phyloP scores from a whole-genome alignment of 768 basidiomycete genomes.

The Mycena olivaceomarginata region DNA sequence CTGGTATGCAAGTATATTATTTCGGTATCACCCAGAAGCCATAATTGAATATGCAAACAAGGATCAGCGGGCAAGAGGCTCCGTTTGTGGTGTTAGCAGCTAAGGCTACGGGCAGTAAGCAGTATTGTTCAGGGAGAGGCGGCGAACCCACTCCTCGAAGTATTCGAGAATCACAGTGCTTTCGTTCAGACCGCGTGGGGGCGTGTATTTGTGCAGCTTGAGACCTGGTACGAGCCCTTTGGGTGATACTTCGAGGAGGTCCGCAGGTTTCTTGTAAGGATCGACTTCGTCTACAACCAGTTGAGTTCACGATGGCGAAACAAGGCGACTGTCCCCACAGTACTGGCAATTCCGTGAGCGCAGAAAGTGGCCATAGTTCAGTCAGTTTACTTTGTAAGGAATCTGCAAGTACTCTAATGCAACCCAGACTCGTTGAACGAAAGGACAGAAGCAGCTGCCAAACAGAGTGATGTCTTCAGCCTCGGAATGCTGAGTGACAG shows the following conservation, averaged over 20 bases:
- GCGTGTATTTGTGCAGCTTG: constrained; percentile 70
- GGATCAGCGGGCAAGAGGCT: constrained; percentile 79
- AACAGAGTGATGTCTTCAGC: constrained; percentile 80
- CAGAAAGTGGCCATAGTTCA: constrained; percentile 45
- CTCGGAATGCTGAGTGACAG: constrained; percentile 67
- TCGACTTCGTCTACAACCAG: constrained; percentile 80
- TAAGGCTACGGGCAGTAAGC: constrained; percentile 58
- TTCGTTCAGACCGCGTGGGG: constrained; percentile 83
- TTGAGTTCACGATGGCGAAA: not conserved
- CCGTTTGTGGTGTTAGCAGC: constrained; percentile 67
- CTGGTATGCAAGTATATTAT: constrained; percentile 55
- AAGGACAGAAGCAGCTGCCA: constrained; percentile 86
- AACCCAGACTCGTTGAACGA: constrained; percentile 90
- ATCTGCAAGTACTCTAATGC: constrained; percentile 82
- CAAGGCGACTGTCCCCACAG: constrained; percentile 50
- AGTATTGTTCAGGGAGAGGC: constrained; percentile 2
- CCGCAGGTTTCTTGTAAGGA: constrained; percentile 88
- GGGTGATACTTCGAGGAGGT: constrained; percentile 87
- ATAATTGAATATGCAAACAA: constrained; percentile 62
- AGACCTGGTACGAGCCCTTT: constrained; percentile 88
- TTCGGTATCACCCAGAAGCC: not conserved
- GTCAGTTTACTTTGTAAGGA: constrained; percentile 75
- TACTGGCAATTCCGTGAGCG: constrained; percentile 55
- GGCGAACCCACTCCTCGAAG: constrained; percentile 78
- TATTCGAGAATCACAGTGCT: constrained; percentile 88